Percentiles rank a stretch among this genome's conserved stretches.
These are phyloP conservation scores for Tarenaya hassleriana DNA, from an alignment of 345 rosid genomes.

Conservation along the genomic window DNA sequence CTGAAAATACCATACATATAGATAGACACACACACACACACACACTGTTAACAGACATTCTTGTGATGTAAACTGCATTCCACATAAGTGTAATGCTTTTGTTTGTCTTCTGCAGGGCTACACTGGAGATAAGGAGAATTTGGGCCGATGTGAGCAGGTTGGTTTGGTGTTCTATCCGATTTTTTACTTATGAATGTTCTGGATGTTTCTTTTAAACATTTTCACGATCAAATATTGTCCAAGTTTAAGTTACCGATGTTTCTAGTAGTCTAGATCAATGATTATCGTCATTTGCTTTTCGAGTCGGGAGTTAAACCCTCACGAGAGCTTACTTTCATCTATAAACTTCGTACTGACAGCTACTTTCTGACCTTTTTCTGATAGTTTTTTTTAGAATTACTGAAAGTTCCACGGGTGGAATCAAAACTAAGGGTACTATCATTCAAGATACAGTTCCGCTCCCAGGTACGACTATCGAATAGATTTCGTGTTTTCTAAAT, in stretches of 20 bases:
- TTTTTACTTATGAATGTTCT: conserved; percentile 18
- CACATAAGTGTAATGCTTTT: conserved; percentile 8
- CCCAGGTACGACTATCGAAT: conserved; percentile 46
- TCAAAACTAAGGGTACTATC: conserved; percentile 77
- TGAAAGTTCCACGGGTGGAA: conserved; percentile 79
- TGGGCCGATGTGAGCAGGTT: conserved; percentile 86
- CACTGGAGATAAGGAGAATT: conserved; percentile 51
- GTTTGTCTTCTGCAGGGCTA: conserved; percentile 41
- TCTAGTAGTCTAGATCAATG: neutral
- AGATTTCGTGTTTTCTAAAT: conserved; percentile 16
- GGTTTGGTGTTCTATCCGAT: conserved; percentile 19
- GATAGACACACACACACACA: too few relatives aligned
- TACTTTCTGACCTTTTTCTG: conserved; percentile 24
- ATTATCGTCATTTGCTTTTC: neutral
- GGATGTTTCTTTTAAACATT: too few relatives aligned
- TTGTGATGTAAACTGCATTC: too few relatives aligned
- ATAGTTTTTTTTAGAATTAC: conserved; percentile 73
- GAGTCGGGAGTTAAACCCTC: conserved; percentile 6
- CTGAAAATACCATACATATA: too few relatives aligned
- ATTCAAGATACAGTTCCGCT: conserved; percentile 58
- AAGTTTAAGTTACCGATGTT: neutral
- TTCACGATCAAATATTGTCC: too few relatives aligned
- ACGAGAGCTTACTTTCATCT: neutral
- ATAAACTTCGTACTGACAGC: conserved; percentile 10
- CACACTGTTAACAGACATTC: too few relatives aligned